Conservation (phyloP, 306 rosid genomes). For the Betula pendula region DNA sequence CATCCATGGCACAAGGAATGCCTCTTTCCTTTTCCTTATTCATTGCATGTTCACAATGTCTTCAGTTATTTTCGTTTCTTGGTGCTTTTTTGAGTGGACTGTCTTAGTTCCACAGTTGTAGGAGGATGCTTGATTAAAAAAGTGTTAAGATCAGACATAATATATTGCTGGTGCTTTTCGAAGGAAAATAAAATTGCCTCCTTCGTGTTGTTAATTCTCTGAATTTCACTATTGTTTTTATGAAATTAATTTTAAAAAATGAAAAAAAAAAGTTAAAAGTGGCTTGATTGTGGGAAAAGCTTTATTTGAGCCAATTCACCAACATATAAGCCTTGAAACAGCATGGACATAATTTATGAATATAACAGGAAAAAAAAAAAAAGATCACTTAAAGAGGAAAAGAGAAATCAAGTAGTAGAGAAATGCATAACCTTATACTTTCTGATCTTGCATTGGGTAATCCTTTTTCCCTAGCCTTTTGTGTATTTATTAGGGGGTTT, state of each 20-base stretch:
- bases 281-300: background rate
- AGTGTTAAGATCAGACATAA: background rate
- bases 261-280: background rate
- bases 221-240: background rate
- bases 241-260: background rate
- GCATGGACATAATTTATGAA: background rate
- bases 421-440: slow-evolving; percentile 1
- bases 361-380: too few relatives aligned
- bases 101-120: background rate
- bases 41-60: slow-evolving; percentile 12
- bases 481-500: background rate
- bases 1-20: slow-evolving; percentile 99
- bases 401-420: too few relatives aligned
- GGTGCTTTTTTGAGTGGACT: background rate
- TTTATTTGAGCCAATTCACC: background rate
- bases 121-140: slow-evolving; percentile 6
- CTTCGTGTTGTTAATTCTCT: background rate
- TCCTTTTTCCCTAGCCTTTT: background rate
- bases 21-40: slow-evolving; percentile 21
- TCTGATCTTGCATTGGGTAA: slow-evolving; percentile 13
- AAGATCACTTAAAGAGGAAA: background rate
- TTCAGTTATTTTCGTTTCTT: background rate
- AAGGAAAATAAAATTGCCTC: background rate
- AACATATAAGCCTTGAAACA: background rate
- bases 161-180: background rate